Evolutionary conservation across 2,329 filamentous ascomycete species (phyloP).

Genomic region (Monilinia fructicola): DNA sequence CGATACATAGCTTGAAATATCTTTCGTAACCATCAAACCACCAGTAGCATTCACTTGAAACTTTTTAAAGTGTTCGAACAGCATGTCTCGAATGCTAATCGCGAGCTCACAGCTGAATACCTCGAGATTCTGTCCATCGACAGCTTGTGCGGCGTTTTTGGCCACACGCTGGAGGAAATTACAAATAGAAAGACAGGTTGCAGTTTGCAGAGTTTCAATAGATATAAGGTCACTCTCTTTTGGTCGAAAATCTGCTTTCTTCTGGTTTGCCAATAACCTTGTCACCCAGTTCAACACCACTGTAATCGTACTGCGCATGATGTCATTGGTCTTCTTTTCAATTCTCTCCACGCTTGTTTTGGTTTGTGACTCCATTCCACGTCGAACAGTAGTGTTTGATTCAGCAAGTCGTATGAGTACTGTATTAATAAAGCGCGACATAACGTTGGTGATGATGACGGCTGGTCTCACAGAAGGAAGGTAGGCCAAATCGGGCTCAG

Average conservation of each 20-base stretch:
- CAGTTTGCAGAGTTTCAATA: constrained; percentile 78
- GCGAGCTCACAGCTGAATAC: constrained; percentile 83
- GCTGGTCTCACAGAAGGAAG: constrained; percentile 75
- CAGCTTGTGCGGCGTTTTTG: constrained; percentile 60
- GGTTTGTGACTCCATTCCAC: constrained; percentile 68
- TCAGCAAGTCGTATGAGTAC: constrained; percentile 88
- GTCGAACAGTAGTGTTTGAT: constrained; percentile 80
- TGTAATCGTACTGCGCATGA: constrained; percentile 68
- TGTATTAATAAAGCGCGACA: constrained; percentile 87
- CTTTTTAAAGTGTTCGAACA: constrained; percentile 92
- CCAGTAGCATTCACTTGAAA: constrained; percentile 92
- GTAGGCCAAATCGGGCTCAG: constrained; percentile 84
- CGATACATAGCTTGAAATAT: constrained; percentile 89
- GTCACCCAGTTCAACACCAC: constrained; percentile 62
- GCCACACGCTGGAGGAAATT: constrained; percentile 73
- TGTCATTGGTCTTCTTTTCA: constrained; percentile 67
- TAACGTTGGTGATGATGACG: constrained; percentile 86
- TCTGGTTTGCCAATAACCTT: constrained; percentile 63
- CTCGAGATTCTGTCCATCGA: constrained; percentile 82
- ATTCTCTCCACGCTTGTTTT: constrained; percentile 59
- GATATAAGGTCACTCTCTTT: constrained; percentile 62
- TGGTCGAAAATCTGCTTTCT: constrained; percentile 69
- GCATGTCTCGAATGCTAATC: constrained; percentile 69
- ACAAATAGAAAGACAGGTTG: constrained; percentile 78
- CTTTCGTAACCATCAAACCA: constrained; percentile 92